Evolutionary conservation across 768 basidiomycete species (phyloP).

Genomic region (Termitomyces sp.): DNA sequence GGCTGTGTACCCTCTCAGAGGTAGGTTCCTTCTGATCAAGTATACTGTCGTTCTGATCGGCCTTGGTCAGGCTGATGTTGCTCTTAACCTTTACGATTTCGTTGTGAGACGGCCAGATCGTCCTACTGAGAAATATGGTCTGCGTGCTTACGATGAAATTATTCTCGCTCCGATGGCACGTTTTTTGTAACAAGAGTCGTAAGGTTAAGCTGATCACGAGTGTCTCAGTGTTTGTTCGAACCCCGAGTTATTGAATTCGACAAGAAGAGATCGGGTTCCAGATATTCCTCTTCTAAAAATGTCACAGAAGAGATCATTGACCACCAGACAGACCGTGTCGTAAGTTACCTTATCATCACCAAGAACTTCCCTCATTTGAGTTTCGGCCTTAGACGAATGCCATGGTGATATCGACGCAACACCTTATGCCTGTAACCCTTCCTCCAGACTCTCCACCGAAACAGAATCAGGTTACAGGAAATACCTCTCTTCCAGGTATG

Average conservation of each 20-base stretch:
- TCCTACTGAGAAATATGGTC: conserved; percentile 79
- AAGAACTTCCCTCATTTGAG: conserved; percentile 3
- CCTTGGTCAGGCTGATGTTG: conserved; percentile 70
- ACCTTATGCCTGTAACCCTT: conserved; percentile 45
- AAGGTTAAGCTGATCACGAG: background rate
- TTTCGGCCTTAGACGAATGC: conserved; percentile 63
- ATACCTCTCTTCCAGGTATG: conserved; percentile 13
- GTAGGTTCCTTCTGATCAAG: conserved; percentile 36
- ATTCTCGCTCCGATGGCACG: conserved; percentile 89
- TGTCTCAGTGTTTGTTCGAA: conserved; percentile 81
- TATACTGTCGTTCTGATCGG: background rate
- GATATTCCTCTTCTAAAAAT: conserved; percentile 42
- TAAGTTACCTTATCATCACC: conserved; percentile 22
- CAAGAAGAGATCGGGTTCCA: conserved; percentile 52
- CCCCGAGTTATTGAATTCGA: conserved; percentile 91
- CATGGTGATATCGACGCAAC: conserved; percentile 88
- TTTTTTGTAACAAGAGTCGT: background rate
- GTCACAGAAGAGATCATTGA: conserved; percentile 74
- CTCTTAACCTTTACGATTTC: conserved; percentile 87
- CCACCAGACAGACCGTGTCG: conserved; percentile 46
- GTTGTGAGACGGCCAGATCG: conserved; percentile 72
- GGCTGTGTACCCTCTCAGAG: conserved; percentile 83
- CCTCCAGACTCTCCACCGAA: conserved; percentile 21
- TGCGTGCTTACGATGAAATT: conserved; percentile 92
- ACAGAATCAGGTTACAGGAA: conserved; percentile 4